Percentiles rank a stretch among this genome's conserved stretches.
Evolutionary conservation across 163 green algal genomes (phyloP).

Genomic region (Scenedesmus sp.): DNA sequence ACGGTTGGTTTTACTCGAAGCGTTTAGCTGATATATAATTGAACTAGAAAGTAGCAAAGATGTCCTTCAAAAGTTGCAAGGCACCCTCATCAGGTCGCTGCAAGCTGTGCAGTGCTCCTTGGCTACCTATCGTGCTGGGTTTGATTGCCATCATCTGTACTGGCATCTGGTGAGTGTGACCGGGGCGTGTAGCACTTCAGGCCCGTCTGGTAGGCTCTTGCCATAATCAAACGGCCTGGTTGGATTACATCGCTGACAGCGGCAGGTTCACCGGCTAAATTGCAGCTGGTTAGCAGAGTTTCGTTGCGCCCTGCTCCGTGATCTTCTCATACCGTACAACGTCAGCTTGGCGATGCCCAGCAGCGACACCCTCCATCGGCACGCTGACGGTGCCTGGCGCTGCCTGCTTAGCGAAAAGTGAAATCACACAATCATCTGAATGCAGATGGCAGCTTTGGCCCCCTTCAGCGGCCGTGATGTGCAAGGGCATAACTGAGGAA

Average conservation of each 20-base stretch:
- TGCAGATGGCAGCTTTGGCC: neutral
- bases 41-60: neutral
- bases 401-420: neutral
- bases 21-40: neutral
- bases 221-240: neutral
- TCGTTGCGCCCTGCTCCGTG: neutral
- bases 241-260: neutral
- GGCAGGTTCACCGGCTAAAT: neutral
- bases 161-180: constrained; percentile 34
- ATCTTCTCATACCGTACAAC: neutral
- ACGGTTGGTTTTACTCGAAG: neutral
- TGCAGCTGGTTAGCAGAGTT: neutral
- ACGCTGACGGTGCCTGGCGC: neutral
- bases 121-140: constrained; percentile 16
- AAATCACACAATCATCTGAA: neutral
- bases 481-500: neutral
- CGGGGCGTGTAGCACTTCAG: neutral
- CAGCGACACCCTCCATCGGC: neutral
- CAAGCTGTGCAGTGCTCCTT: constrained; percentile 26
- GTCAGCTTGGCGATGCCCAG: neutral
- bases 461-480: neutral
- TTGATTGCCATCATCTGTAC: constrained; percentile 22
- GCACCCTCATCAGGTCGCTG: constrained; percentile 2
- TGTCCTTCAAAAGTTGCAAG: neutral
- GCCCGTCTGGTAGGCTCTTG: neutral